Evolutionary conservation across 1,284 basidiomycete genomes (phyloP), one percentile per base, ranked within the genome.

Genomic region (Papiliotrema terrestris): DNA sequence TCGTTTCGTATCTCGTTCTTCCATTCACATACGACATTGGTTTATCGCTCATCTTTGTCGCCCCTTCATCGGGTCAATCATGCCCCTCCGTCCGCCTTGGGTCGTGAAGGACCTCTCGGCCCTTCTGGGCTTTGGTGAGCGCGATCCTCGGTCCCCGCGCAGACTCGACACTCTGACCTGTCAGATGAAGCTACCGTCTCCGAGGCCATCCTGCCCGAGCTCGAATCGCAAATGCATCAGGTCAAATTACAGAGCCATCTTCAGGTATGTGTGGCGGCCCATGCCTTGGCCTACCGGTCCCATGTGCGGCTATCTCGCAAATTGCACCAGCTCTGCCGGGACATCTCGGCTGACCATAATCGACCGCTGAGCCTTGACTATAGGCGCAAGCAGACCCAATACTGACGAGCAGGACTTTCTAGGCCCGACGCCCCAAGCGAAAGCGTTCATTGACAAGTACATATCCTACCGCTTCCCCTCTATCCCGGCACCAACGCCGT

Each of bases 151-250:
- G 25, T 43, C 35, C 13, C n/a, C 20, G 20, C 17, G 11, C 19
- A 14, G 23, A 39, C 45, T 55, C 61, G 43, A 55, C n/a, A n/a
- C 29, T 32, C 29, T 32, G 29, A 32, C 29, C 46, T n/a, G 19
- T 5, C 51, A 76, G 74, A 75, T 52, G 63, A 68, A n/a, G 67
- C 71, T 41, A 67, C 72, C 2, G 67, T 76, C 29, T 60, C 63
- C 44, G 58, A 67, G 49, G 63, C 69, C 47, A 67, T 76, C 50
- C 44, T 73, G 35, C 74, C 74, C 5, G 70, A 75, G 25, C 57
- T 76, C 19, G 68, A 73, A 47, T 51, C 51, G 1, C 67, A 74
- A 43, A 62, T 60, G 1, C 56, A 60, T 26, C 66, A 73, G 51
- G 56, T 67, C 8, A 60, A 64, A 41, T 56, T 74, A 22, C 55